A percentile compares a stretch with the other conserved stretches of the same genome.
Conservation (phyloP, 1,284 basidiomycete genomes). For the Fomitopsis schrenkii region DNA sequence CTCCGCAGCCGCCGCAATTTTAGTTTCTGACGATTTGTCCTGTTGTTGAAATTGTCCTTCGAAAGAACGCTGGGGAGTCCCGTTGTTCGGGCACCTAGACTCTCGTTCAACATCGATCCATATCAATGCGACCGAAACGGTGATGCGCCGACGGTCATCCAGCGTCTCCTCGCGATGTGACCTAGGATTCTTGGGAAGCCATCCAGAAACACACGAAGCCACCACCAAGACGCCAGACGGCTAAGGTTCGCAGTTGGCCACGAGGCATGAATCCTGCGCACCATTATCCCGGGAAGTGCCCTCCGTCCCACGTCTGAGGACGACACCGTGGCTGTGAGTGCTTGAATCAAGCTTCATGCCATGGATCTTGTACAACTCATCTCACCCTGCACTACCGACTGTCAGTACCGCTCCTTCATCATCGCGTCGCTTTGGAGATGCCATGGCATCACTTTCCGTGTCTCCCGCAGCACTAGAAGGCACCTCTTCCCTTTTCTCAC, state of each 20-base stretch:
- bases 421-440: neutral
- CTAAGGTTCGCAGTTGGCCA: neutral
- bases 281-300: neutral
- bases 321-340: neutral
- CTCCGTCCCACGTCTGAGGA: neutral
- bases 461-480: slow-evolving; percentile 1
- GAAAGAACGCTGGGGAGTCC: neutral
- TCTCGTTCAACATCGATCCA: neutral
- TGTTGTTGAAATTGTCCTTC: neutral
- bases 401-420: neutral
- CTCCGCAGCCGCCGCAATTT: neutral
- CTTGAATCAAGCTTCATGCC: neutral
- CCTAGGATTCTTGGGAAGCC: neutral
- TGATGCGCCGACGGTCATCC: neutral
- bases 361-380: neutral
- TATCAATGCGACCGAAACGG: neutral
- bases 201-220: neutral
- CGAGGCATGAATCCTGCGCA: neutral
- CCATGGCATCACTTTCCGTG: neutral
- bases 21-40: neutral
- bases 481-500: neutral
- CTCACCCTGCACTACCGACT: slow-evolving; percentile 1
- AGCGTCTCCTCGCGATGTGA: neutral
- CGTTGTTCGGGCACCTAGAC: neutral
- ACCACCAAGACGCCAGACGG: neutral